These are phyloP conservation scores for Plenodomus biglobosus DNA, from an alignment of 2,329 filamentous ascomycete species.

Conservation along the genomic window DNA sequence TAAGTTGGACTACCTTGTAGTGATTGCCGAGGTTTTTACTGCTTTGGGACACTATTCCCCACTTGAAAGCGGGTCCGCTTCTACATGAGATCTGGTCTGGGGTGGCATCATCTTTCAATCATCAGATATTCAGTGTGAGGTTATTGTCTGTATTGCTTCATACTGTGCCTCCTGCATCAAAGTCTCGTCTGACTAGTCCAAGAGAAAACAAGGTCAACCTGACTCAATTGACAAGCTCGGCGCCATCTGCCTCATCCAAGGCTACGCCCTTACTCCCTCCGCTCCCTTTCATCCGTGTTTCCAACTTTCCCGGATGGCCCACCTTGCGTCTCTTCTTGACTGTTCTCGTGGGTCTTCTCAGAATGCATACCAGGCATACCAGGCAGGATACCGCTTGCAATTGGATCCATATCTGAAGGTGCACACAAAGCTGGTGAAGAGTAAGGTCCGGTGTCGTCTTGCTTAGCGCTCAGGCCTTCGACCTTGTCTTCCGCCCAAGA, in stretches of 20 bases:
- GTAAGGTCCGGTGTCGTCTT: conserved; percentile 37
- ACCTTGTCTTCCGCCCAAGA: conserved; percentile 34
- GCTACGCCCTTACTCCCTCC: background rate
- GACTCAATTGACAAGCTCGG: too few relatives aligned
- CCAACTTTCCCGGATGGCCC: background rate
- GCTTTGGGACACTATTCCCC: conserved; percentile 4
- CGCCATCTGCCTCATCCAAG: too few relatives aligned
- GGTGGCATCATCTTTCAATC: background rate
- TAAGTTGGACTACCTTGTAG: background rate
- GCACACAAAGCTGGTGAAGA: conserved; percentile 34
- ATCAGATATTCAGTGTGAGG: background rate
- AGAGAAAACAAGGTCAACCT: too few relatives aligned
- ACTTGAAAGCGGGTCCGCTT: conserved; percentile 10
- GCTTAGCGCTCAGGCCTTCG: conserved; percentile 19
- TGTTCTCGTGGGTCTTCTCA: background rate
- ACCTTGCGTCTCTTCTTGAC: background rate
- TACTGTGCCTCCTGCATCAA: background rate
- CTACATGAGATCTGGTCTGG: background rate
- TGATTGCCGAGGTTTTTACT: conserved; percentile 5
- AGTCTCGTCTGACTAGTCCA: too few relatives aligned
- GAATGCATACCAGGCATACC: conserved; percentile 21
- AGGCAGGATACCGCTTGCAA: conserved; percentile 34
- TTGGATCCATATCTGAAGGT: conserved; percentile 38
- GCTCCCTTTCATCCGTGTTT: background rate
- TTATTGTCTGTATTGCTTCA: background rate